Conservation (phyloP, 805 yeast genomes). For the Kockiozyma suomiensis region DNA sequence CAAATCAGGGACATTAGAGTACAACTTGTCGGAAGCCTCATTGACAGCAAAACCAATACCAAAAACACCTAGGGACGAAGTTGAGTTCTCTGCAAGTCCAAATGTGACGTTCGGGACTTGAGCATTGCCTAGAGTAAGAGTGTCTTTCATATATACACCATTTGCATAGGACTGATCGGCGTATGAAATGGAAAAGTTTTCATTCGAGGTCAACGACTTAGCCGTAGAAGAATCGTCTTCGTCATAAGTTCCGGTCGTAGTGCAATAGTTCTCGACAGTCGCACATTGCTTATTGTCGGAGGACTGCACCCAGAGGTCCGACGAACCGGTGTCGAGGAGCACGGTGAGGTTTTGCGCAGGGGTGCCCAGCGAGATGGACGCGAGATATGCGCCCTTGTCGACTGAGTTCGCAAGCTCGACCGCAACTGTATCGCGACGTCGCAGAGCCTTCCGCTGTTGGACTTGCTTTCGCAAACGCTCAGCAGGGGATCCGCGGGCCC, state of each 20-base stretch:
- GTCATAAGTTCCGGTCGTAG: slow-evolving; percentile 40
- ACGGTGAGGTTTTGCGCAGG: slow-evolving; percentile 56
- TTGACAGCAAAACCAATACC: slow-evolving; percentile 46
- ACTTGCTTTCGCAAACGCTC: slow-evolving; percentile 14
- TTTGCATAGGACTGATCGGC: slow-evolving; percentile 53
- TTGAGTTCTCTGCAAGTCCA: slow-evolving; percentile 71
- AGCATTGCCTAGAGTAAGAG: slow-evolving; percentile 54
- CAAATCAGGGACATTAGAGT: slow-evolving; percentile 42
- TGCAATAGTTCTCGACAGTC: slow-evolving; percentile 25
- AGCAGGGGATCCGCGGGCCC: slow-evolving; percentile 6
- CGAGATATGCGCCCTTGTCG: slow-evolving; percentile 38
- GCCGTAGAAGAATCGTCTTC: slow-evolving; percentile 38
- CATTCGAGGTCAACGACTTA: slow-evolving; percentile 18
- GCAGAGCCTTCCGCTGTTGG: slow-evolving; percentile 9
- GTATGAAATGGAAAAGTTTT: slow-evolving; percentile 45
- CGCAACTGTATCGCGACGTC: slow-evolving; percentile 21
- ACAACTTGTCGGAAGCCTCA: slow-evolving; percentile 38
- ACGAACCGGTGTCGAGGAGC: slow-evolving; percentile 72
- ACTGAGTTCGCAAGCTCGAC: slow-evolving; percentile 36
- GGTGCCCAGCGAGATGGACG: slow-evolving; percentile 54
- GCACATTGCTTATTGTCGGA: slow-evolving; percentile 50
- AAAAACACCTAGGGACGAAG: slow-evolving; percentile 58
- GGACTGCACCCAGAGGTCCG: slow-evolving; percentile 67
- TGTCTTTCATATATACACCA: slow-evolving; percentile 68
- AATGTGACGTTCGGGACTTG: slow-evolving; percentile 57